Conservation (phyloP, 306 rosid genomes). For the Fagus sylvatica region DNA sequence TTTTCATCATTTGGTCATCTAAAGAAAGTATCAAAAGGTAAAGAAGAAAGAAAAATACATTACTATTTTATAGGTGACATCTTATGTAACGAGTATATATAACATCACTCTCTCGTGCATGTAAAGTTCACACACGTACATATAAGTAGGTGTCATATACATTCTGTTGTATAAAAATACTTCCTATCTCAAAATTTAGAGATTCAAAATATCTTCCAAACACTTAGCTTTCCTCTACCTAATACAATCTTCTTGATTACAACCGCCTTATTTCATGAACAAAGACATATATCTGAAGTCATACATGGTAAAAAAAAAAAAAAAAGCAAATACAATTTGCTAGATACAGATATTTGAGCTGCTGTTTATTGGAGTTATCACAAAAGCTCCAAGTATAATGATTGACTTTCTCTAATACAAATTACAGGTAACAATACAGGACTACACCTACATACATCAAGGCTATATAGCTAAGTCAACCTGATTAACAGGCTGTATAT, state of each 20-base stretch:
- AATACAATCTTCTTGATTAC: not conserved
- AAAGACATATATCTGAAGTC: not conserved
- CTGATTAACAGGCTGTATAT: conserved; percentile 20
- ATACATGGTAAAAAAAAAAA: not conserved
- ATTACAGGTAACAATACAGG: not conserved
- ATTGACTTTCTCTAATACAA: not conserved
- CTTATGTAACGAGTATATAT: no score
- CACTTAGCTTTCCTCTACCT: not conserved
- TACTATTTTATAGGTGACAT: no score
- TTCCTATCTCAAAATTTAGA: not conserved
- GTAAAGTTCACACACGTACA: no score
- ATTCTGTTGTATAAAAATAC: no score
- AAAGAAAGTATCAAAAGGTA: no score
- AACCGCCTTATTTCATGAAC: not conserved
- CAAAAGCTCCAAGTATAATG: not conserved
- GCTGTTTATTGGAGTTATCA: not conserved
- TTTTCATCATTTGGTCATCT: no score
- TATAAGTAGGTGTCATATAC: no score
- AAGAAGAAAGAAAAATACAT: no score
- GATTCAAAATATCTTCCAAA: not conserved
- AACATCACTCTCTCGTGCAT: no score
- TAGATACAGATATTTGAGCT: not conserved
- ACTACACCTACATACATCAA: not conserved
- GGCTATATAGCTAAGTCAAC: not conserved
- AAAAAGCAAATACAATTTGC: not conserved